Base-by-base conservation (phyloP, 495 filamentous ascomycete genomes). In the Pyronema domesticum region DNA sequence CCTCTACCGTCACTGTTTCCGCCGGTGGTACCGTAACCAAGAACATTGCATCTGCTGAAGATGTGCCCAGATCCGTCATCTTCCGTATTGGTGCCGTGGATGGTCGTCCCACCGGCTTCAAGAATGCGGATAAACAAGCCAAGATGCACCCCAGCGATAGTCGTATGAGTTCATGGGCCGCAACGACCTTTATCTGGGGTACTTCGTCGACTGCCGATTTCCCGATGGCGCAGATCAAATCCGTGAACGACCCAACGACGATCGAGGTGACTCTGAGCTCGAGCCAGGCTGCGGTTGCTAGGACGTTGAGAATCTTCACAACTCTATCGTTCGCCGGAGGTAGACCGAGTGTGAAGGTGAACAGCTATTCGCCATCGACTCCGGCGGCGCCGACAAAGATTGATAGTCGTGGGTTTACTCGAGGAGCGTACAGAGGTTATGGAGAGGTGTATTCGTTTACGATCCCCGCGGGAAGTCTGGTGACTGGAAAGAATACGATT, bases 211-310 rank as follows among this genome's bases (percentile, higher is more conserved):
- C 75, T 3, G 60, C 61, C 1, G 70, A 74, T 40, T 80, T 82
- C 65, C 80, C 80, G 8, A 82, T 83, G 80, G 80, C 78, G 0
- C 58, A 80, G 37, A 79, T 81, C 69, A 76, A 81, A 65, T 65
- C 60, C 51, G 72, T 78, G 14, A 82, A 82, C 64, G 74, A 72
- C 51, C 77, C 78, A 0, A 69, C 80, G 13, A 82, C 74, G 0
- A 82, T 83, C 64, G 71, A 68, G 30, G 78, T 82, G 60, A 79
- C 72, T 5, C 68, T 81, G 0, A 68, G 64, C 0, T 70, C 74
- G 13, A 67, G 70, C 0, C 71, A 74, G 43, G 68, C 70, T 3
- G 63, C 69, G 3, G 73, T 72, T 0, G 71, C 76, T 1, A 71
- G 74, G 0, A 83, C 78, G 1, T 66, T 83, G 33, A 69, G 78